Conservation (phyloP, 805 yeast species). For the Lachancea lanzarotensis region DNA sequence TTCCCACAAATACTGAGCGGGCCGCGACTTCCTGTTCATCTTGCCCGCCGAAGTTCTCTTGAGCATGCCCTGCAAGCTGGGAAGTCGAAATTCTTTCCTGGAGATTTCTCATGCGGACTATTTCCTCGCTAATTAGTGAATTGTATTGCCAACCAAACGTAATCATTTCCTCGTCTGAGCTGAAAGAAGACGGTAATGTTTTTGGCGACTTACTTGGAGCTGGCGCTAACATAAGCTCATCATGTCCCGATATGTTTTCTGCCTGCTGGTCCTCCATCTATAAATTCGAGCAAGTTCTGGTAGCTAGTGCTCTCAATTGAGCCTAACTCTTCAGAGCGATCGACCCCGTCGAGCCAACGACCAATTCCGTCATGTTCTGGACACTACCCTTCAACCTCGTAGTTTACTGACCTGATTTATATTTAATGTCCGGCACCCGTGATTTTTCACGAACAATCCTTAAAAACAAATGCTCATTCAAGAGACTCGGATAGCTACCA, state of each 20-base stretch:
- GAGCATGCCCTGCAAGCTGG: not conserved
- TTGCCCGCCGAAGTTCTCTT: not conserved
- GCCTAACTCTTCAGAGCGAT: too few species aligned
- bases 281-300: too few species aligned
- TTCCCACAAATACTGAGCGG: constrained; percentile 74
- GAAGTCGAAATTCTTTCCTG: constrained; percentile 28
- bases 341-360: too few species aligned
- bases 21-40: constrained; percentile 47
- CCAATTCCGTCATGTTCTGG: too few species aligned
- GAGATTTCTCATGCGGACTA: constrained; percentile 52
- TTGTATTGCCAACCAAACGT: not conserved
- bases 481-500: not conserved
- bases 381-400: too few species aligned
- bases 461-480: not conserved
- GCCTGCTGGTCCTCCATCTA: too few species aligned
- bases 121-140: constrained; percentile 52
- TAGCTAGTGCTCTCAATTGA: too few species aligned
- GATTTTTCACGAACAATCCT: too few species aligned
- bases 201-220: not conserved
- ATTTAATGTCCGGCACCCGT: too few species aligned
- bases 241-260: too few species aligned
- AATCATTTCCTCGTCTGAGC: not conserved
- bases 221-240: not conserved
- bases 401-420: too few species aligned
- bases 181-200: not conserved